These are phyloP conservation scores for Trichoderma orchidacearum DNA, from an alignment of 495 filamentous ascomycete species.

Conservation along the genomic window DNA sequence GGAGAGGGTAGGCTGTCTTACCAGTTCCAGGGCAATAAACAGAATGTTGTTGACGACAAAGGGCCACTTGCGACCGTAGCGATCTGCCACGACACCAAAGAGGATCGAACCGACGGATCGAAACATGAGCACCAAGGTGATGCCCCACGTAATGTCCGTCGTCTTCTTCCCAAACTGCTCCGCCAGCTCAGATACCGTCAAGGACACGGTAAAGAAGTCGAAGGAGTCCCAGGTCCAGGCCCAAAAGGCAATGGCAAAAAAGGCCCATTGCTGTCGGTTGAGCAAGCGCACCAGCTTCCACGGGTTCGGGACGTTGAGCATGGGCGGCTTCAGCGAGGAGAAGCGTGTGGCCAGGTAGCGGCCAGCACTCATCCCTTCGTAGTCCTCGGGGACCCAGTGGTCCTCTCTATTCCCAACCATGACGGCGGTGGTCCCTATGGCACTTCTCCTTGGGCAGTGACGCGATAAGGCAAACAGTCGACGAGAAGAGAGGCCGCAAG, in stretches of 20 bases:
- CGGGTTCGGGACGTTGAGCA: slow-evolving; percentile 69
- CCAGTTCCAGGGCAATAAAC: slow-evolving; percentile 66
- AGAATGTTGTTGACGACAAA: slow-evolving; percentile 74
- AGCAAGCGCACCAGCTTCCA: slow-evolving; percentile 56
- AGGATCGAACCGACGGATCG: slow-evolving; percentile 55
- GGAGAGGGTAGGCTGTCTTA: no score
- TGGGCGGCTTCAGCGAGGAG: slow-evolving; percentile 58
- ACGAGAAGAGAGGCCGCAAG: background rate
- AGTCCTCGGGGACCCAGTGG: background rate
- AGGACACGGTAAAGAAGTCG: slow-evolving; percentile 82
- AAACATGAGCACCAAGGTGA: slow-evolving; percentile 75
- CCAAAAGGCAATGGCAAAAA: slow-evolving; percentile 59
- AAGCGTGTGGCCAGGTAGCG: slow-evolving; percentile 60
- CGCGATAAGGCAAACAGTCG: background rate
- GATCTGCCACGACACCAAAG: slow-evolving; percentile 71
- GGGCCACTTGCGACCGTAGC: slow-evolving; percentile 80
- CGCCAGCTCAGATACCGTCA: slow-evolving; percentile 58
- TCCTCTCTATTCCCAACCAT: background rate
- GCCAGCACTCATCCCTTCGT: slow-evolving; percentile 38
- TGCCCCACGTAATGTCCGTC: slow-evolving; percentile 80
- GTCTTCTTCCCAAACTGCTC: slow-evolving; percentile 50
- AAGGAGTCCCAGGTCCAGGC: slow-evolving; percentile 83
- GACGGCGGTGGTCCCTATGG: background rate
- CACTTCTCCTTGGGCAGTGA: background rate
- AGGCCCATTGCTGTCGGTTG: slow-evolving; percentile 69